phyloP scores from a whole-genome alignment of 208 protist genomes.

The Acanthamoeba castellanii region DNA sequence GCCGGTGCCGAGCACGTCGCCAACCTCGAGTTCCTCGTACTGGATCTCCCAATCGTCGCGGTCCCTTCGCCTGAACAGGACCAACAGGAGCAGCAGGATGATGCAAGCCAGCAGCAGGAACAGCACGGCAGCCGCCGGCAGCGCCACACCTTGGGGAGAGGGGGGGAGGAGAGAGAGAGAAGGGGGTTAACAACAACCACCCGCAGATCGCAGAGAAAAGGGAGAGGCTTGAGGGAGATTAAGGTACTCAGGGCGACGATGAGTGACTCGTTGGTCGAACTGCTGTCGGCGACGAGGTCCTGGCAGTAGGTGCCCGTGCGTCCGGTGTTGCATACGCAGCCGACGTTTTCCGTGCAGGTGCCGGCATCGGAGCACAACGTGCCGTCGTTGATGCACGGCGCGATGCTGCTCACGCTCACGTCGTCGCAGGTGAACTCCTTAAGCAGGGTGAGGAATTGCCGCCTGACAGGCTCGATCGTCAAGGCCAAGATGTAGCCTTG shows the following conservation, averaged over 20 bases:
- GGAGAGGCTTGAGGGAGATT: too few relatives aligned
- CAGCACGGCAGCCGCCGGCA: not conserved
- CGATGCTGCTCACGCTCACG: not conserved
- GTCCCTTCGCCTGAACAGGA: not conserved
- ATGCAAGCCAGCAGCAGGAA: not conserved
- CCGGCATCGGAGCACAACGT: not conserved
- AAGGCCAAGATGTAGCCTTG: not conserved
- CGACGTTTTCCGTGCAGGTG: not conserved
- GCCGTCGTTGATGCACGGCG: not conserved
- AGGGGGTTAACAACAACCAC: too few relatives aligned
- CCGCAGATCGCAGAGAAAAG: too few relatives aligned
- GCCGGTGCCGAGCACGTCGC: not conserved
- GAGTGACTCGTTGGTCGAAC: not conserved
- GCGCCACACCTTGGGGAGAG: not conserved
- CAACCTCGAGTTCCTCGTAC: not conserved
- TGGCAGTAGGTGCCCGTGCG: not conserved
- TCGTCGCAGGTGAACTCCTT: constrained; percentile 21
- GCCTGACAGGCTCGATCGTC: not conserved
- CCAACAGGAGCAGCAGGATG: not conserved
- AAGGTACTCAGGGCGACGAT: not conserved
- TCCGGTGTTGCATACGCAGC: not conserved
- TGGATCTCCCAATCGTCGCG: constrained; percentile 6
- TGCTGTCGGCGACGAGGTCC: not conserved
- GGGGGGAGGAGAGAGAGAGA: too few relatives aligned
- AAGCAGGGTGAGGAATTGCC: not conserved